Evolutionary conservation across 202 grass and related monocot species (phyloP), one percentile per base, ranked within the genome.

Genomic region (Digitaria exilis): DNA sequence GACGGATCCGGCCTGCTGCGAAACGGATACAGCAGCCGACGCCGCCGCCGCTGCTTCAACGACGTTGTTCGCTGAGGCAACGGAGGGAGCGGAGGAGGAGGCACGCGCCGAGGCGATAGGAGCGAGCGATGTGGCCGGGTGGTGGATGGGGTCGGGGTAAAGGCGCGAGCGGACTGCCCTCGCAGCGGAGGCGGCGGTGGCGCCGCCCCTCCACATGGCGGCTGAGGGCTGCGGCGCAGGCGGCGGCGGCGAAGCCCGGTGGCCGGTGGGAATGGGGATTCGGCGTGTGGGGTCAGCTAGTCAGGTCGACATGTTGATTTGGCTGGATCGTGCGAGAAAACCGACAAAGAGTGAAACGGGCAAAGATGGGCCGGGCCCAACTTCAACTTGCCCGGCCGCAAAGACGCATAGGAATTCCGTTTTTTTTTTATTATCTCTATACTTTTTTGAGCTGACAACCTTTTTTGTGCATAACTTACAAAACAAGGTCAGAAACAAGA

Each of bases 181-280:
- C 49, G 70, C 85, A 57, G 70, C 56, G 21, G 56, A 88, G 78
- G 78, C 82, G 39, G 85, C 82, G 58, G 70, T 44, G n/a, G 79
- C 45, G 58, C 82, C 62, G 64, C 69, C 74, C 73, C 88, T 90
- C 91, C 88, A 88, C 91, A 93, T 93, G 49, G 79, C 49, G 84
- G 68, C 84, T 59, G 34, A 39, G 49, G 70, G 61, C 24, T 25
- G n/a, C n/a, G n/a, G n/a, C n/a, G n/a, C n/a, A n/a, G n/a, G n/a
- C n/a, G n/a, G 65, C 37, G 30, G 54, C 30, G 67, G 9, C 64
- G 73, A 63, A 25, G 71, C 12, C 85, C 44, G 45, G 37, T 71
- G 35, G 56, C 65, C 16, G 49, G 72, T 70, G 42, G 52, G 46
- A 59, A 75, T 29, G 25, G 25, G 10, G 15, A 15, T 25, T 34